These are phyloP conservation scores for Ganoderma leucocontextum DNA, from an alignment of 1,284 basidiomycete species.

Conservation along the genomic window DNA sequence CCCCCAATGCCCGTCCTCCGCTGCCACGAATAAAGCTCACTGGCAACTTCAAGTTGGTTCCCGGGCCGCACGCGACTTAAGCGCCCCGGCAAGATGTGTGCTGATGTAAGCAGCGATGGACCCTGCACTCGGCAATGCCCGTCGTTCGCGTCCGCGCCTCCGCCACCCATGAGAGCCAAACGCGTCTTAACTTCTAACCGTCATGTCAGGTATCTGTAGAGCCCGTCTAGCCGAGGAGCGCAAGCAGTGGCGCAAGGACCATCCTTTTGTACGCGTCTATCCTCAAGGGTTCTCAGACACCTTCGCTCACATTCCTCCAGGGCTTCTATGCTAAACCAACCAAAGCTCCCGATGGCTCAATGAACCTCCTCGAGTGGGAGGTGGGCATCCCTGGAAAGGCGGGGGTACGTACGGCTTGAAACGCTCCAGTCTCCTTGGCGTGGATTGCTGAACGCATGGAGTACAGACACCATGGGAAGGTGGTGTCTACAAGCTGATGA, in stretches of 20 bases:
- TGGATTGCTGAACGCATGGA: constrained; percentile 37
- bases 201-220: constrained; percentile 85
- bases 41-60: background rate
- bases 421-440: constrained; percentile 31
- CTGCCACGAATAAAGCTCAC: background rate
- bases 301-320: constrained; percentile 52
- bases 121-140: constrained; percentile 22
- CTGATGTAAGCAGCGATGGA: constrained; percentile 22
- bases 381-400: constrained; percentile 93
- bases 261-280: constrained; percentile 87
- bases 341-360: constrained; percentile 90
- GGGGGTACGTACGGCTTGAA: constrained; percentile 61
- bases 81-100: background rate
- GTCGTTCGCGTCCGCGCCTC: constrained; percentile 25
- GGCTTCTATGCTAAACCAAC: constrained; percentile 96
- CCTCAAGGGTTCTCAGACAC: constrained; percentile 11
- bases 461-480: constrained; percentile 95
- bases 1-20: background rate
- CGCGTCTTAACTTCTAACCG: constrained; percentile 26
- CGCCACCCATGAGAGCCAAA: constrained; percentile 22
- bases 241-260: constrained; percentile 99
- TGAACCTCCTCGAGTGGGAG: constrained; percentile 99
- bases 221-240: constrained; percentile 94
- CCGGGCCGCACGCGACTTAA: background rate
- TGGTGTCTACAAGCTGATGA: constrained; percentile 91